Conservation (phyloP, 2,329 filamentous ascomycete genomes). For the Colletotrichum sp. region DNA sequence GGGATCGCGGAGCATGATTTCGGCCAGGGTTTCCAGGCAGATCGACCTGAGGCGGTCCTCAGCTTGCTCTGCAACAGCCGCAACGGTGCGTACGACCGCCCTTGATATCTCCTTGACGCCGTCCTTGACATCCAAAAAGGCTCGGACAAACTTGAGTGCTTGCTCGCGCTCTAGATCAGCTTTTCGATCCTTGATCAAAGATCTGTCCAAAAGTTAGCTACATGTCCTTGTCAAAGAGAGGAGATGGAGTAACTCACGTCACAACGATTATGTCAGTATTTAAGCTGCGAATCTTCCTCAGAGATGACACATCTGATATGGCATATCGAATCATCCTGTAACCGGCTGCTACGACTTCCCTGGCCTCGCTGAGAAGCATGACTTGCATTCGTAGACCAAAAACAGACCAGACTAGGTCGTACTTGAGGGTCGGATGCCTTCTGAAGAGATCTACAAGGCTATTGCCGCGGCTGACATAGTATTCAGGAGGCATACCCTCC, state of each 20-base stretch:
- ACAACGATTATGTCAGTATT: conserved; percentile 95
- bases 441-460: conserved; percentile 96
- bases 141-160: conserved; percentile 92
- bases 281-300: conserved; percentile 84
- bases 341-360: conserved; percentile 93
- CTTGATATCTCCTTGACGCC: conserved; percentile 87
- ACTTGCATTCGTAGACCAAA: conserved; percentile 94
- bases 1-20: conserved; percentile 88
- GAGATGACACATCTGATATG: conserved; percentile 87
- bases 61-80: conserved; percentile 85
- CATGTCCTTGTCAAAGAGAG: neutral
- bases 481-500: conserved; percentile 87
- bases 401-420: conserved; percentile 94
- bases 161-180: conserved; percentile 97
- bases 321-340: conserved; percentile 94
- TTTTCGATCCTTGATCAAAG: conserved; percentile 93
- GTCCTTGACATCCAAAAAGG: conserved; percentile 94
- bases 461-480: conserved; percentile 93
- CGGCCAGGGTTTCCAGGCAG: conserved; percentile 89
- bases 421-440: conserved; percentile 89
- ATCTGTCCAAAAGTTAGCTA: conserved; percentile 47
- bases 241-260: conserved; percentile 48
- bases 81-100: conserved; percentile 86
- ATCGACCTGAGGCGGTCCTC: conserved; percentile 90
- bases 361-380: conserved; percentile 93